Percentiles rank a stretch among this genome's conserved stretches.
Conservation (phyloP, 441 rosid species). For the Adansonia grandidieri region DNA sequence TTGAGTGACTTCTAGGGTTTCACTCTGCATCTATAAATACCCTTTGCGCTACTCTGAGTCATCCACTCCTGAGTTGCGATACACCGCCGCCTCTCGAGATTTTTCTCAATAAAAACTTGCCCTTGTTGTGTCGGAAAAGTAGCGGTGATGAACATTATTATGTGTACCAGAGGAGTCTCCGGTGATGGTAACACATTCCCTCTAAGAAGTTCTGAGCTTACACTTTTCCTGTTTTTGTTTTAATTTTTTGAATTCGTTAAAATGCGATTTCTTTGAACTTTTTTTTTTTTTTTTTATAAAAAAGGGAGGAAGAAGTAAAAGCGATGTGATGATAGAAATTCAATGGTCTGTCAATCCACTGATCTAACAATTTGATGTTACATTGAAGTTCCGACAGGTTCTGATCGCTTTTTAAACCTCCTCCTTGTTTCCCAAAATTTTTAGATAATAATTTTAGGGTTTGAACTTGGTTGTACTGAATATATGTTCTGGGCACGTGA, state of each 20-base stretch:
- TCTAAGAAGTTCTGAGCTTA: slow-evolving; percentile 75
- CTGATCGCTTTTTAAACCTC: slow-evolving; percentile 45
- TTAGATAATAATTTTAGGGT: background rate
- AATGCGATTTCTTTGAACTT: background rate
- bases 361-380: slow-evolving; percentile 56
- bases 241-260: background rate
- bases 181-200: slow-evolving; percentile 60
- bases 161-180: slow-evolving; percentile 43
- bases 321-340: slow-evolving; percentile 65
- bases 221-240: background rate
- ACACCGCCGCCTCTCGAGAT: background rate
- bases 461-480: background rate
- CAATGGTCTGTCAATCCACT: slow-evolving; percentile 69
- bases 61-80: background rate
- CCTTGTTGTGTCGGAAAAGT: background rate
- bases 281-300: background rate
- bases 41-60: background rate
- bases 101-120: background rate
- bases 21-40: background rate
- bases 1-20: slow-evolving; percentile 7
- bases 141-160: slow-evolving; percentile 41
- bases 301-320: background rate
- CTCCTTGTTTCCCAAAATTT: background rate
- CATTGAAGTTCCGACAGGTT: slow-evolving; percentile 66
- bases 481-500: slow-evolving; percentile 4